Conservation (phyloP, 352 stramenopile genomes). For the Elongisporangium prolatum region DNA sequence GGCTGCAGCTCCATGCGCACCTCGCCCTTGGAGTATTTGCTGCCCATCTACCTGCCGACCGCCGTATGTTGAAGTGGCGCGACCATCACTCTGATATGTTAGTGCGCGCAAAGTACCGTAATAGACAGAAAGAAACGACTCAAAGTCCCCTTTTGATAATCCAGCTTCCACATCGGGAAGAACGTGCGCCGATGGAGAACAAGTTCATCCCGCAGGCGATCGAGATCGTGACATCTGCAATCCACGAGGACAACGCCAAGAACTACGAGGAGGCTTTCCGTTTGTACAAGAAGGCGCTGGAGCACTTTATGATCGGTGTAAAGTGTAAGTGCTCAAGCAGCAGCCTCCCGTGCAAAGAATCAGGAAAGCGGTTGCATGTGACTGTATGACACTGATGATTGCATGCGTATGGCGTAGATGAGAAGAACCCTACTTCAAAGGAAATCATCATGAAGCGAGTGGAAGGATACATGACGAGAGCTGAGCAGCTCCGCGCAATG, state of each 20-base stretch:
- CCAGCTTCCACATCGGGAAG: background rate
- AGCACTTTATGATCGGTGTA: constrained; percentile 88
- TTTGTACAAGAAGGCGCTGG: constrained; percentile 87
- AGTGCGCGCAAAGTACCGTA: constrained; percentile 1
- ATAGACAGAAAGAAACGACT: constrained; percentile 5
- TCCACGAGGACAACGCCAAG: constrained; percentile 87
- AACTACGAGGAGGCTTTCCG: constrained; percentile 86
- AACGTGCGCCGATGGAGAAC: constrained; percentile 65
- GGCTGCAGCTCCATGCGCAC: constrained; percentile 28
- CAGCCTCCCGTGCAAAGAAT: background rate
- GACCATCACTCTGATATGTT: background rate
- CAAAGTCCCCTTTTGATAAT: background rate
- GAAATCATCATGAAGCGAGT: constrained; percentile 90
- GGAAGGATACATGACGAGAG: constrained; percentile 87
- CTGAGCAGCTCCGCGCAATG: constrained; percentile 82
- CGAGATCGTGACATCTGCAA: constrained; percentile 83
- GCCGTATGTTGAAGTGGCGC: constrained; percentile 14
- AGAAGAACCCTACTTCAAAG: constrained; percentile 89
- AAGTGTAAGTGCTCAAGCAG: constrained; percentile 54
- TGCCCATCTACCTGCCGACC: constrained; percentile 29
- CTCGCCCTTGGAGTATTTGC: constrained; percentile 41
- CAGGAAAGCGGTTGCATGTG: constrained; percentile 2
- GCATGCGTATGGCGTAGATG: constrained; percentile 36
- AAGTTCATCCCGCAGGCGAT: constrained; percentile 90
- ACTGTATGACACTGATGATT: background rate